Evolutionary conservation across 208 protist genomes (phyloP).

Genomic region (Leishmania aethiopica): DNA sequence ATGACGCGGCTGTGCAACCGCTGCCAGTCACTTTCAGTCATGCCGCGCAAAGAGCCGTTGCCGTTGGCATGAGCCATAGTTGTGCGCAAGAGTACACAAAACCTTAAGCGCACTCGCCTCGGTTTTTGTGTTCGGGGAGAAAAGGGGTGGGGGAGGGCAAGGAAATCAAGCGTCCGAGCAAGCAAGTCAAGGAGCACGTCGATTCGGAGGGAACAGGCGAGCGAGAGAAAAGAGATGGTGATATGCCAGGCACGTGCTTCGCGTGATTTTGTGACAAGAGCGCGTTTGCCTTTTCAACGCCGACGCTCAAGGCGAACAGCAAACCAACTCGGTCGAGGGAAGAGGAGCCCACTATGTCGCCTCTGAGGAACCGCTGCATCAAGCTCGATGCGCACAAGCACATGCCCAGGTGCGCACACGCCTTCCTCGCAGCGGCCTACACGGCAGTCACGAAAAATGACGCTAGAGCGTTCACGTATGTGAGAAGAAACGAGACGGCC

Average conservation of each 20-base stretch:
- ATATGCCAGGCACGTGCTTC: neutral
- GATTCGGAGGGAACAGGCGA: too few species aligned
- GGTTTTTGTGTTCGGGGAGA: neutral
- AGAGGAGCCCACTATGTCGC: neutral
- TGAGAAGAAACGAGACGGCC: neutral
- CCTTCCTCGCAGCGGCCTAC: neutral
- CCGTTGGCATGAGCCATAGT: conserved; percentile 4
- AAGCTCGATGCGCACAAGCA: neutral
- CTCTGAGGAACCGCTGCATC: neutral
- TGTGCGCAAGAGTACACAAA: neutral
- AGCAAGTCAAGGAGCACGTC: neutral
- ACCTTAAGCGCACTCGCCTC: neutral
- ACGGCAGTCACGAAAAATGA: neutral
- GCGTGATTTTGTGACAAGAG: neutral
- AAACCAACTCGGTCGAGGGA: neutral
- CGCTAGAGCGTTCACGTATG: neutral
- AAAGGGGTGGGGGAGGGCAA: too few species aligned
- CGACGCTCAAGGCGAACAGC: neutral
- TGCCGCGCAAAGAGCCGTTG: conserved; percentile 8
- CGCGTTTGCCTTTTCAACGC: neutral
- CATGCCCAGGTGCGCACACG: neutral
- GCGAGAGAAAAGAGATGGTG: neutral
- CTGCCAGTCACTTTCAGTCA: conserved; percentile 60
- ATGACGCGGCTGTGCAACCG: conserved; percentile 62
- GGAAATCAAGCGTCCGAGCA: neutral